phyloP scores from a whole-genome alignment of 1,284 basidiomycete genomes.

The Melampsora larici-populina region DNA sequence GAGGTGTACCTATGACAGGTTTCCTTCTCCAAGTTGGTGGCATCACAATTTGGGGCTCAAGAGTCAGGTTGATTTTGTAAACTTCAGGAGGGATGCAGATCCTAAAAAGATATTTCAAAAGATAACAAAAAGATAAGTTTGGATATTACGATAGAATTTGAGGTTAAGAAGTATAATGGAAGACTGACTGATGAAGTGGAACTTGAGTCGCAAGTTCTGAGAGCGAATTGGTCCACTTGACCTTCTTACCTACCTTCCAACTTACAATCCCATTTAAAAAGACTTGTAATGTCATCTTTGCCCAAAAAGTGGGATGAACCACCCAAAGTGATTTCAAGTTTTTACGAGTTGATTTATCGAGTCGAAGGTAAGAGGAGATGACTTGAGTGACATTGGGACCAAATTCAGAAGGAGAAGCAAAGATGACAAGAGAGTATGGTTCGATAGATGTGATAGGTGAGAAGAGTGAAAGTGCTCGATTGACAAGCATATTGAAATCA shows the following conservation, averaged over 20 bases:
- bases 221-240: slow-evolving; percentile 28
- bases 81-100: slow-evolving; percentile 36
- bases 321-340: slow-evolving; percentile 22
- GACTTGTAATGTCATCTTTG: slow-evolving; percentile 23
- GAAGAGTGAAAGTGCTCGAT: slow-evolving; percentile 11
- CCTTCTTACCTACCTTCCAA: slow-evolving; percentile 23
- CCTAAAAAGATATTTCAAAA: neutral
- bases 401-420: slow-evolving; percentile 29
- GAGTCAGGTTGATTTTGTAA: slow-evolving; percentile 28
- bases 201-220: slow-evolving; percentile 24
- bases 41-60: slow-evolving; percentile 24
- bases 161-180: neutral
- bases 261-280: slow-evolving; percentile 30
- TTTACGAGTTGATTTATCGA: slow-evolving; percentile 6
- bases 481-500: slow-evolving; percentile 12
- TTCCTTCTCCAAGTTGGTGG: neutral
- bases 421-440: slow-evolving; percentile 37
- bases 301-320: slow-evolving; percentile 38
- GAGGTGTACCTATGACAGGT: slow-evolving; percentile 16
- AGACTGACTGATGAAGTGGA: slow-evolving; percentile 38
- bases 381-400: slow-evolving; percentile 23
- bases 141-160: neutral
- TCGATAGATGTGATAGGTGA: slow-evolving; percentile 14
- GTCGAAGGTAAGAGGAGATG: slow-evolving; percentile 14
- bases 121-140: neutral